phyloP scores from a whole-genome alignment of 2,329 filamentous ascomycete species.

The Microthyrium microscopicum region DNA sequence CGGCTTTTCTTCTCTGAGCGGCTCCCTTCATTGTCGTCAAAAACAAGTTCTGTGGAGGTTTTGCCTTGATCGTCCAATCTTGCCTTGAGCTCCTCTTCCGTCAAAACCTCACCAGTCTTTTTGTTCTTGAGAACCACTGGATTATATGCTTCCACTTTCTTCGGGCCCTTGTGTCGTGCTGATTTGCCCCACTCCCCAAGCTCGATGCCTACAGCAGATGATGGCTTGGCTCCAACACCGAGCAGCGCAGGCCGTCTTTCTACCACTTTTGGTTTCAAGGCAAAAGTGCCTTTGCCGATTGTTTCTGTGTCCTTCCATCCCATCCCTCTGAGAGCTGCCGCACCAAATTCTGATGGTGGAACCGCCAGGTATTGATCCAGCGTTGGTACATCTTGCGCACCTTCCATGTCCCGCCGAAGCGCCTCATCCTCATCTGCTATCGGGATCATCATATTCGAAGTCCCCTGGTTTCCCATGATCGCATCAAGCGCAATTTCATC shows the following conservation, averaged over 20 bases:
- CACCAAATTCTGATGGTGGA: conserved; percentile 88
- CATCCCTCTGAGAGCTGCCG: conserved; percentile 80
- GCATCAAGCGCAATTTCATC: conserved; percentile 39
- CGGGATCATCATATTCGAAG: conserved; percentile 23
- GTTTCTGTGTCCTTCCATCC: conserved; percentile 67
- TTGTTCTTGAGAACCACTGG: conserved; percentile 45
- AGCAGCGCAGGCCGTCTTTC: conserved; percentile 64
- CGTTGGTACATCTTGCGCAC: conserved; percentile 58
- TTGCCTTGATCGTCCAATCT: conserved; percentile 31
- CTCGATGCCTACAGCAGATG: conserved; percentile 47
- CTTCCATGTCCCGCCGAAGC: conserved; percentile 51
- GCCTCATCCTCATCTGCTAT: conserved; percentile 45
- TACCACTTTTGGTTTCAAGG: conserved; percentile 41
- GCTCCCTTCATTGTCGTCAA: conserved; percentile 15
- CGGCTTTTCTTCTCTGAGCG: too few relatives aligned
- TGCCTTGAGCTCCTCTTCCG: conserved; percentile 42
- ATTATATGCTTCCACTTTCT: conserved; percentile 34
- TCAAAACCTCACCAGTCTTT: conserved; percentile 43
- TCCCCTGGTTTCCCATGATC: conserved; percentile 23
- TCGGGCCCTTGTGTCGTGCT: conserved; percentile 35
- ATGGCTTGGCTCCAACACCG: conserved; percentile 75
- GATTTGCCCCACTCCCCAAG: conserved; percentile 64
- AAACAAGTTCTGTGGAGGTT: conserved; percentile 29
- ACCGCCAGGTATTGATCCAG: conserved; percentile 76
- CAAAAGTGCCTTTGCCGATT: conserved; percentile 31